phyloP scores from a whole-genome alignment of 2,329 filamentous ascomycete species.

The Colletotrichum sp. region DNA sequence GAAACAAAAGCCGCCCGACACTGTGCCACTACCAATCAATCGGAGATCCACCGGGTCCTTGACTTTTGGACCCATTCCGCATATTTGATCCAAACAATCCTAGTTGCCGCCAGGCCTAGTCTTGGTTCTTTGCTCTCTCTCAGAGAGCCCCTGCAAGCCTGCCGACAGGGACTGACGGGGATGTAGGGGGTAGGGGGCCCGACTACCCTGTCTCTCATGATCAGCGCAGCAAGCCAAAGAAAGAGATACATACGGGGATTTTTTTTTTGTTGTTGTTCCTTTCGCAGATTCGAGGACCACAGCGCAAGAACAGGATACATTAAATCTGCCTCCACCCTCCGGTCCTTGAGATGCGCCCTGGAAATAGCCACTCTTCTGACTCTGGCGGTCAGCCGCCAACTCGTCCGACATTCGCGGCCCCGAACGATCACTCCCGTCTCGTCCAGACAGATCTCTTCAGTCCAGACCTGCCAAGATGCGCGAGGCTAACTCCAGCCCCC shows the following conservation, averaged over 20 bases:
- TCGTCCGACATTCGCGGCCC: neutral
- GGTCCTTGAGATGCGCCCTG: neutral
- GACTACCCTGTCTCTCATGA: constrained; percentile 5
- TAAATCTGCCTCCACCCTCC: constrained; percentile 5
- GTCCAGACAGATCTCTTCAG: neutral
- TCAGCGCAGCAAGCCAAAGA: neutral
- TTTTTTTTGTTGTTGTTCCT: neutral
- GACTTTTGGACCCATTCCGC: constrained; percentile 11
- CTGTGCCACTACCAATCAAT: constrained; percentile 18
- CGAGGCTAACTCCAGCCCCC: constrained; percentile 11
- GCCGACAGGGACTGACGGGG: constrained; percentile 6
- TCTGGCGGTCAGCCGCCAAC: neutral
- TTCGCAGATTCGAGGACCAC: constrained; percentile 15
- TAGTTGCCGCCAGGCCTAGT: constrained; percentile 22
- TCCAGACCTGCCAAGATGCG: constrained; percentile 12
- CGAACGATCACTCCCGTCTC: neutral
- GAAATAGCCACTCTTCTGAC: neutral
- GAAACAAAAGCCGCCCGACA: constrained; percentile 18
- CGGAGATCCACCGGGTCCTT: constrained; percentile 15
- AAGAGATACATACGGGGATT: neutral
- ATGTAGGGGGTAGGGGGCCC: constrained; percentile 15
- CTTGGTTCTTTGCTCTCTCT: constrained; percentile 5
- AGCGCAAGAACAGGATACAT: constrained; percentile 4
- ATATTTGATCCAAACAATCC: constrained; percentile 20
- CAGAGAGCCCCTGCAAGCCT: neutral